Evolutionary conservation across 2,329 filamentous ascomycete species (phyloP), one percentile per base, ranked within the genome.

Genomic region (Penicillium sp.): DNA sequence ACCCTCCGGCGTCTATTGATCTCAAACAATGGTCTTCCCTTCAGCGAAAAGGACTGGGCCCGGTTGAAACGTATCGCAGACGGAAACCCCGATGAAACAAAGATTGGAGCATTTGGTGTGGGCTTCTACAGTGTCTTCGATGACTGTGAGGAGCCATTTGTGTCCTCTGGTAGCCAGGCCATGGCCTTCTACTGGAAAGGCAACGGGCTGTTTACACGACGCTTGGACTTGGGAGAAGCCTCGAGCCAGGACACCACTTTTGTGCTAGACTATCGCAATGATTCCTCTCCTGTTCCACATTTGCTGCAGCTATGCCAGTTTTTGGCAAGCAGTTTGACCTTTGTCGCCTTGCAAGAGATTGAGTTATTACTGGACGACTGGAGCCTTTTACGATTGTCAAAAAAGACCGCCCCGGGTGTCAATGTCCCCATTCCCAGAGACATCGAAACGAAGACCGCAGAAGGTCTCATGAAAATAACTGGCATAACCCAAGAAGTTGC

Each of bases 151-250:
- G 92, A 97, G 67, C 95, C 95, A 0, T 98, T 99, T 70, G 90
- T 99, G 63, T 95, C 92, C 64, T 98, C 93, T 1, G 95, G 95
- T 1, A 85, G 84, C 61, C 88, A 96, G 75, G 93, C 92, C 37
- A 97, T 99, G 91, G 93, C 93, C 0, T 99, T 99, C 71, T 99
- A 97, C 79, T 99, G 95, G 96, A 98, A 97, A 75, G 93, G 90
- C n/a, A 98, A 98, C 73, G 91, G 92, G 5, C 83, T 99, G 1
- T 98, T 96, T 73, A 99, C 96, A 25, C 89, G 93, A 67, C 91
- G 92, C 65, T 83, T 95, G 23, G 87, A 88, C 64, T 78, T 97
- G 8, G 87, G 89, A 1, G 81, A 85, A 46, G 85, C 85, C 68
- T 77, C 81, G 16, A 89, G 82, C 54, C 80, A 80, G 31, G 85